Evolutionary conservation across 768 basidiomycete genomes (phyloP).

Genomic region (Suillus cothurnatus): DNA sequence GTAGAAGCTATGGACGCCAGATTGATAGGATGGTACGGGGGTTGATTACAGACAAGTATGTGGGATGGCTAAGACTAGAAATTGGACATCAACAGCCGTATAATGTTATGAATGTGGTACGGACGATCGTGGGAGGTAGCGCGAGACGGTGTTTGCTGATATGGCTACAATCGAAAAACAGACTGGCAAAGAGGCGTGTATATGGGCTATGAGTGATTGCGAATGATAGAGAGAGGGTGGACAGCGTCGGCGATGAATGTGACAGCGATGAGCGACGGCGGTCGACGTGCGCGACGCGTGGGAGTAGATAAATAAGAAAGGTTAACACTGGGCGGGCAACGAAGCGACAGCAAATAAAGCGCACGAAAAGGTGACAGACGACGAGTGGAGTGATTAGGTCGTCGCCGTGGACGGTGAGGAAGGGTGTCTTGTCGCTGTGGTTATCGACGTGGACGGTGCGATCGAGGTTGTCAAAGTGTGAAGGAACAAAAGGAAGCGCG

Average conservation of each 20-base stretch:
- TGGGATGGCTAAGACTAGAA: conserved; percentile 28
- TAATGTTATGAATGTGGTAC: conserved; percentile 29
- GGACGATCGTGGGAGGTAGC: conserved; percentile 35
- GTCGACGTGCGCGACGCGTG: conserved; percentile 43
- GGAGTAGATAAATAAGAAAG: conserved; percentile 39
- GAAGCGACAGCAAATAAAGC: conserved; percentile 22
- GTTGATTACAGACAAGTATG: conserved; percentile 34
- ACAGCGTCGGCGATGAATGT: conserved; percentile 29
- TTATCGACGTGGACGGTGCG: conserved; percentile 45
- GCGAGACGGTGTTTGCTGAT: conserved; percentile 40
- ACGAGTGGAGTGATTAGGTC: conserved; percentile 20
- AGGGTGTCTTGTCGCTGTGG: conserved; percentile 44
- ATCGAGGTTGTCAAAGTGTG: conserved; percentile 47
- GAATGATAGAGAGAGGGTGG: conserved; percentile 29
- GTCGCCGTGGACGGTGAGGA: conserved; percentile 43
- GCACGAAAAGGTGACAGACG: conserved; percentile 24
- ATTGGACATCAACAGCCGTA: conserved; percentile 47
- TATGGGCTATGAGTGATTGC: conserved; percentile 31
- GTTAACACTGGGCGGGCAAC: conserved; percentile 24
- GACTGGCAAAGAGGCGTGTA: conserved; percentile 26
- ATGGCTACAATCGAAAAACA: conserved; percentile 44
- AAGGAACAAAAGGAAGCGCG: conserved; percentile 47
- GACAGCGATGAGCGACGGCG: conserved; percentile 19
- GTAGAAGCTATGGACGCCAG: conserved; percentile 47
- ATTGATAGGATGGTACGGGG: conserved; percentile 33